Base-by-base conservation (phyloP, 148 eudicot species). In the Amaranthus cruentus region DNA sequence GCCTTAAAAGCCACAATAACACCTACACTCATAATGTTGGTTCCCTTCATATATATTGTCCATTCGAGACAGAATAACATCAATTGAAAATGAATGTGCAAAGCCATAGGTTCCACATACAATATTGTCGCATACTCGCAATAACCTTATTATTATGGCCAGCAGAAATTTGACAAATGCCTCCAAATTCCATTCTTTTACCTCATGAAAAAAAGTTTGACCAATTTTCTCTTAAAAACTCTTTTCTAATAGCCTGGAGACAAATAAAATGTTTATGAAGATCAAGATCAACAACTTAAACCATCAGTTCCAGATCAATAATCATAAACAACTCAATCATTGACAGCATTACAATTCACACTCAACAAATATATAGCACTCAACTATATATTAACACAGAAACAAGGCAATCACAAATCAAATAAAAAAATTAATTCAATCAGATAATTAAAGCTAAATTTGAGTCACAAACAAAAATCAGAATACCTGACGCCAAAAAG, bases 401-500 rank as follows among this genome's bases (percentile, higher is more conserved):
- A 28, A 28, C 38, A 28, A 28, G 38, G 38, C 15, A 28, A 52
- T 14, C 28, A 1, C 14, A 58, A 57, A 46, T 1, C 53, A 9
- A 0, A 47, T 4, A 47, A 56, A 12, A 9, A 38, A 73, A 47
- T 62, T 44, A 47, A 47, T 10, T 14, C 6, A 6, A 66, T 46
- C 55, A 49, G 46, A 6, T 28, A 38, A 28, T 5, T 28, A 28
- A 28, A 3, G n/a, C 2, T 5, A 66, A 47, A 53, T 12, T 42
- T 15, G 47, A 53, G 5, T 4, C 54, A 13, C 21, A 55, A 28
- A 44, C 4, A 9, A 52, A 54, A 64, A 5, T 0, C 2, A 9
- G 4, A 5, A 43, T 18, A 94, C 98, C 90, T 94, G 96, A 11
- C 97, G 97, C 97, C 98, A 94, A 81, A 88, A 87, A 28, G 97